A percentile compares a stretch with the other conserved stretches of the same genome.
Conservation (phyloP, 78 protist genomes). For the Cavenderia fasciculata region DNA sequence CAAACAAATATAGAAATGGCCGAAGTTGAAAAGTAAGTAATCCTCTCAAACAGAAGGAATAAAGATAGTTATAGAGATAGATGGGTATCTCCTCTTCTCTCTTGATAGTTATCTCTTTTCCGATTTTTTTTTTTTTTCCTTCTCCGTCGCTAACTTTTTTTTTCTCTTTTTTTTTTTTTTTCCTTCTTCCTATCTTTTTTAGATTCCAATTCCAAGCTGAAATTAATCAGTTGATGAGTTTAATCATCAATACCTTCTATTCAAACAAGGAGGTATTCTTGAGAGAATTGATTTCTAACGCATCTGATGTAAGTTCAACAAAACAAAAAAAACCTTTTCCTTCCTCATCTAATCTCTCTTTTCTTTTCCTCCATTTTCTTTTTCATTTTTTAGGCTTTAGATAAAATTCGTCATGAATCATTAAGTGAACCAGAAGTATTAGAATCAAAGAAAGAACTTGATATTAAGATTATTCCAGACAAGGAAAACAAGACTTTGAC, state of each 20-base stretch:
- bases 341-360: too few relatives aligned
- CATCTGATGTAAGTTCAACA: constrained; percentile 91
- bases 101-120: too few relatives aligned
- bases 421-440: constrained; percentile 95
- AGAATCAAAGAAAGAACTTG: constrained; percentile 92
- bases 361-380: background rate
- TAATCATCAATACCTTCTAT: constrained; percentile 99
- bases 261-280: constrained; percentile 99
- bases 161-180: too few relatives aligned
- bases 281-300: constrained; percentile 99
- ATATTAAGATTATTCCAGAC: constrained; percentile 96
- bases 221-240: constrained; percentile 95
- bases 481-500: constrained; percentile 93
- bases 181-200: too few relatives aligned
- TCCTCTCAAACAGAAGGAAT: too few relatives aligned
- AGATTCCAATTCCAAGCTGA: constrained; percentile 92
- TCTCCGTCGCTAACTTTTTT: too few relatives aligned
- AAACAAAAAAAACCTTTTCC: background rate
- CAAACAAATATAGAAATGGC: too few relatives aligned
- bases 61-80: too few relatives aligned
- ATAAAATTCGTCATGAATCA: constrained; percentile 96
- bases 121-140: too few relatives aligned
- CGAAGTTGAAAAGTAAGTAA: too few relatives aligned
- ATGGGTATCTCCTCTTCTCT: too few relatives aligned
- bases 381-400: constrained; percentile 11